Conservation (phyloP, 768 basidiomycete genomes). For the Pleurotus cornucopiae region DNA sequence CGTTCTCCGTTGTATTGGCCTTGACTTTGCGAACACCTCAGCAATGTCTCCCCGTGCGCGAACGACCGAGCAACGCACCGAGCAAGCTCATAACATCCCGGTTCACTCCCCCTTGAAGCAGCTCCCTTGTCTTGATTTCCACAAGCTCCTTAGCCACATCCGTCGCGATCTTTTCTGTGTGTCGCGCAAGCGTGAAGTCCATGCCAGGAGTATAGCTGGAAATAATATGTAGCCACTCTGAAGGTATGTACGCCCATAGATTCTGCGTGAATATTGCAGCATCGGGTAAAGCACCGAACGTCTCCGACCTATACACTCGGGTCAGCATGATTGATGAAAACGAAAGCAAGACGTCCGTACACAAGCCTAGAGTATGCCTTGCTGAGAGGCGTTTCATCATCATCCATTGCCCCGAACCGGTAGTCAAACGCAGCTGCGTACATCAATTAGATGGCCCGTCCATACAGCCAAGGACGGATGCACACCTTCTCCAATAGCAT, state of each 20-base stretch:
- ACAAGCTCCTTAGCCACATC: conserved; percentile 31
- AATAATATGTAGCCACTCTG: conserved; percentile 29
- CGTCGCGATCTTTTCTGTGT: conserved; percentile 30
- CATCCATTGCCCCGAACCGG: conserved; percentile 46
- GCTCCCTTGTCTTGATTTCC: conserved; percentile 26
- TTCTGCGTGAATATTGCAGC: conserved; percentile 27
- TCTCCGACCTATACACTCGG: conserved; percentile 13
- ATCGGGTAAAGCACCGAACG: not conserved
- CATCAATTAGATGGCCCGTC: not conserved
- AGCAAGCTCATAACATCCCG: conserved; percentile 40
- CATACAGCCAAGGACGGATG: too few species aligned
- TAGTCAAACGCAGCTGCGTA: conserved; percentile 52
- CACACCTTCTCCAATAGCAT: conserved; percentile 47
- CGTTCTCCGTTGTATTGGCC: conserved; percentile 48
- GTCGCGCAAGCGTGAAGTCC: conserved; percentile 37
- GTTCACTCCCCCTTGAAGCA: conserved; percentile 27
- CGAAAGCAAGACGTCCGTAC: conserved; percentile 18
- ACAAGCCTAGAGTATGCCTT: conserved; percentile 30
- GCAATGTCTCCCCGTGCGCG: not conserved
- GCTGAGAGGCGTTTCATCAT: conserved; percentile 31
- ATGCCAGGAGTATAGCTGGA: conserved; percentile 23
- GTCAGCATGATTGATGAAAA: not conserved
- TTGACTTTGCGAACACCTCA: conserved; percentile 30
- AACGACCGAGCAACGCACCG: conserved; percentile 20
- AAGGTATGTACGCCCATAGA: conserved; percentile 26